Conservation (phyloP, 495 filamentous ascomycete species). For the Aspergillus baeticus region DNA sequence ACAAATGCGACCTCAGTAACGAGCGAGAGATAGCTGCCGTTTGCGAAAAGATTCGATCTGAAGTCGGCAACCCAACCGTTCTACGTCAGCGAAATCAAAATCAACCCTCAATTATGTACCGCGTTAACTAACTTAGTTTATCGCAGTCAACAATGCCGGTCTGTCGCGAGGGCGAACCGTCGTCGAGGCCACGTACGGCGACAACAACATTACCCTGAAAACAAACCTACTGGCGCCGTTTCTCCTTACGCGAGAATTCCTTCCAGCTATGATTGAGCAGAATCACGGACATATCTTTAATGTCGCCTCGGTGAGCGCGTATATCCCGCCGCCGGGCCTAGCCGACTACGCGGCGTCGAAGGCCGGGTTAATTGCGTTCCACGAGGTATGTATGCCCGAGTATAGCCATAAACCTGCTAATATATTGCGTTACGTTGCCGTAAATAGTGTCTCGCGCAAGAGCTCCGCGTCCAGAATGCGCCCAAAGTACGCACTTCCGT, state of each 20-base stretch:
- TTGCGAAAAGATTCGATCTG: constrained; percentile 62
- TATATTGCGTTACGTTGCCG: background rate
- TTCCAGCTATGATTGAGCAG: constrained; percentile 66
- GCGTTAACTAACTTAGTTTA: too few species aligned
- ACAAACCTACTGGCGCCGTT: constrained; percentile 72
- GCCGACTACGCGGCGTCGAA: constrained; percentile 64
- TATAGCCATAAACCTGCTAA: background rate
- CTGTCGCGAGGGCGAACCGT: constrained; percentile 66
- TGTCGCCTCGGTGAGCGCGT: constrained; percentile 68
- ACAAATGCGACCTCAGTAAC: constrained; percentile 74
- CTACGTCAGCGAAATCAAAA: constrained; percentile 18
- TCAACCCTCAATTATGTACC: too few species aligned
- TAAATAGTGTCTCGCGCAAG: constrained; percentile 40
- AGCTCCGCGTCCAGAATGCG: constrained; percentile 39
- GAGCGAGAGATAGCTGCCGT: constrained; percentile 58
- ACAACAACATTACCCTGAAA: constrained; percentile 61
- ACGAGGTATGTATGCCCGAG: constrained; percentile 43
- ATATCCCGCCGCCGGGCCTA: constrained; percentile 65
- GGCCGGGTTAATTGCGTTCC: constrained; percentile 69
- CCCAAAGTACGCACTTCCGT: constrained; percentile 29
- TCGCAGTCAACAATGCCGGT: constrained; percentile 77
- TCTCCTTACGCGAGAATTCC: constrained; percentile 70
- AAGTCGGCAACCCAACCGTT: constrained; percentile 28
- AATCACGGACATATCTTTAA: constrained; percentile 72
- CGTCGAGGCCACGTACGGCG: constrained; percentile 56